Conservation (phyloP, 2,329 filamentous ascomycete genomes). For the Elsinoe necatrix region DNA sequence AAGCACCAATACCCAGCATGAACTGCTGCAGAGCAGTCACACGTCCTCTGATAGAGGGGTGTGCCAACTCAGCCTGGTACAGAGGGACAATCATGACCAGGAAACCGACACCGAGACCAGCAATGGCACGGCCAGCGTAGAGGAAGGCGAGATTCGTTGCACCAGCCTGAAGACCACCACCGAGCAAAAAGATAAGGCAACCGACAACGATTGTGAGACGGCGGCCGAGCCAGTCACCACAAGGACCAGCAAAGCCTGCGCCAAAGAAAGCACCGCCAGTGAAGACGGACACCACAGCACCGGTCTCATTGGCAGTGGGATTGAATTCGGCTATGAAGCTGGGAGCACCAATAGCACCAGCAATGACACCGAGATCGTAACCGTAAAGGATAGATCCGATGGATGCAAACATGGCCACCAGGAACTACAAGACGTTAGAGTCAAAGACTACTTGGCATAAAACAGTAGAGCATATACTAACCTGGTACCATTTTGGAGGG, state of each 20-base stretch:
- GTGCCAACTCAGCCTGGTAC: slow-evolving; percentile 71
- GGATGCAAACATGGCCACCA: slow-evolving; percentile 51
- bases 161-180: slow-evolving; percentile 64
- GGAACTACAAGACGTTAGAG: slow-evolving; percentile 37
- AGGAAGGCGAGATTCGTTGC: slow-evolving; percentile 52
- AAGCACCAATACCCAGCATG: slow-evolving; percentile 68
- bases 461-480: slow-evolving; percentile 22
- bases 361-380: slow-evolving; percentile 54
- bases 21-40: slow-evolving; percentile 73
- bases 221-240: slow-evolving; percentile 58
- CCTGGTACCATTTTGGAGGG: slow-evolving; percentile 51
- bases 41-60: slow-evolving; percentile 67
- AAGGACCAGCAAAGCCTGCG: slow-evolving; percentile 54
- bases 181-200: slow-evolving; percentile 62
- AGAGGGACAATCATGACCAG: slow-evolving; percentile 59
- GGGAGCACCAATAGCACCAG: slow-evolving; percentile 44
- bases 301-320: slow-evolving; percentile 37
- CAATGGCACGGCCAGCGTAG: slow-evolving; percentile 61
- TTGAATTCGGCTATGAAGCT: slow-evolving; percentile 37
- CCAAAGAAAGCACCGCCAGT: slow-evolving; percentile 68
- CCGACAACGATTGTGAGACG: slow-evolving; percentile 64
- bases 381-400: slow-evolving; percentile 51
- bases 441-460: not conserved
- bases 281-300: slow-evolving; percentile 68
- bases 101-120: slow-evolving; percentile 56